phyloP scores from a whole-genome alignment of 441 rosid species.

The Isatis lusitanica region DNA sequence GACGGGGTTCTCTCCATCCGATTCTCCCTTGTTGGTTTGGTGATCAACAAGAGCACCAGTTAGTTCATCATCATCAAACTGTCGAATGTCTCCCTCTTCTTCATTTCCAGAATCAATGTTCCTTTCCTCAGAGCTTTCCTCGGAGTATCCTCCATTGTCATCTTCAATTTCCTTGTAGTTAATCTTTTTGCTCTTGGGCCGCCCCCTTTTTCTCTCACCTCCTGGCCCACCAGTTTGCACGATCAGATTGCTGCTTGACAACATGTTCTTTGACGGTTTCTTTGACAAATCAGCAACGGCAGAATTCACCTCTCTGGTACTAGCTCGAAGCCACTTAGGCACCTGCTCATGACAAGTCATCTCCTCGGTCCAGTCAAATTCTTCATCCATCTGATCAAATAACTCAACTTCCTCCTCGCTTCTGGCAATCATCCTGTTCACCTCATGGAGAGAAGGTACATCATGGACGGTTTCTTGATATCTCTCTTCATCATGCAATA shows the following conservation, averaged over 20 bases:
- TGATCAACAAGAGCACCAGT: slow-evolving; percentile 66
- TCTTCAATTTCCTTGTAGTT: slow-evolving; percentile 97
- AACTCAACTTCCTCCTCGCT: slow-evolving; percentile 93
- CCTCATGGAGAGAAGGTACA: slow-evolving; percentile 95
- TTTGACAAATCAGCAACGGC: slow-evolving; percentile 77
- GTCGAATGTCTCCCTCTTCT: slow-evolving; percentile 88
- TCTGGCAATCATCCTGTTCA: slow-evolving; percentile 97
- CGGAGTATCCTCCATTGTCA: slow-evolving; percentile 86
- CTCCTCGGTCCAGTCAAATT: slow-evolving; percentile 89
- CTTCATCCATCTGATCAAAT: slow-evolving; percentile 99
- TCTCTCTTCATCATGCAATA: slow-evolving; percentile 97
- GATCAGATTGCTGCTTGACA: slow-evolving; percentile 52
- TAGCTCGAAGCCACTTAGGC: slow-evolving; percentile 96
- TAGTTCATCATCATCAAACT: slow-evolving; percentile 84
- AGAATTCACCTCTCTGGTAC: slow-evolving; percentile 80
- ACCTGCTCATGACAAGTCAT: slow-evolving; percentile 92
- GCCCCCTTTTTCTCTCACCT: slow-evolving; percentile 84
- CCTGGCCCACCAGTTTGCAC: slow-evolving; percentile 58
- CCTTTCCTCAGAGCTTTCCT: slow-evolving; percentile 92
- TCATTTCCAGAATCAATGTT: slow-evolving; percentile 75
- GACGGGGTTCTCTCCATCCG: slow-evolving; percentile 74
- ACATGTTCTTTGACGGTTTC: slow-evolving; percentile 77
- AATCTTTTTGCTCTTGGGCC: slow-evolving; percentile 91
- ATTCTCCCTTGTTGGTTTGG: slow-evolving; percentile 63
- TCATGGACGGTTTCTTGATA: slow-evolving; percentile 97